Conservation (phyloP, 495 filamentous ascomycete genomes). For the Echria macrotheca region DNA sequence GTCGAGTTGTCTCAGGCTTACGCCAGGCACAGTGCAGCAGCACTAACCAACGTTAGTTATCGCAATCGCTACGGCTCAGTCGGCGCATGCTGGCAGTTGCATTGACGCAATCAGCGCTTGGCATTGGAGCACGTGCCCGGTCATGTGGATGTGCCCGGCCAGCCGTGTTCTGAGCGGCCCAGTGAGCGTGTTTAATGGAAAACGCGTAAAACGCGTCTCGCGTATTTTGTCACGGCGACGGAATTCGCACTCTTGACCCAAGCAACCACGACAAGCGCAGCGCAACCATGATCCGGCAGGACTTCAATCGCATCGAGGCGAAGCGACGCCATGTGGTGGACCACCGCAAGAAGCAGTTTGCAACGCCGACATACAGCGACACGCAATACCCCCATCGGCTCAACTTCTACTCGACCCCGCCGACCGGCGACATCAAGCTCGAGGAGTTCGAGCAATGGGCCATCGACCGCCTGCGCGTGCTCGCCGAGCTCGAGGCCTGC, state of each 20-base stretch:
- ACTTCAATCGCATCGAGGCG: conserved; percentile 67
- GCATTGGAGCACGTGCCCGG: background rate
- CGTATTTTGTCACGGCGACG: background rate
- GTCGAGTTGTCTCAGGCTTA: no score
- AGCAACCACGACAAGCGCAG: conserved; percentile 1
- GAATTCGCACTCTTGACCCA: no score
- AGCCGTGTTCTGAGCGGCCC: no score
- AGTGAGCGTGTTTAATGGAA: conserved; percentile 8
- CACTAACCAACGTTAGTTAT: no score
- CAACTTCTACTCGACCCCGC: conserved; percentile 86
- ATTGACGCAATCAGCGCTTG: conserved; percentile 5
- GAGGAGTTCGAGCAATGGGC: conserved; percentile 99
- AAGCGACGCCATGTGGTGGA: conserved; percentile 73
- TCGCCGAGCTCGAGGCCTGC: conserved; percentile 92
- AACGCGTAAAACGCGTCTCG: conserved; percentile 13
- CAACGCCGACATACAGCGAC: conserved; percentile 61
- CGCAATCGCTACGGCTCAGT: no score
- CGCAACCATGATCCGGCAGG: conserved; percentile 64
- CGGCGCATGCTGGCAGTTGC: no score
- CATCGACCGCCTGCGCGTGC: conserved; percentile 85
- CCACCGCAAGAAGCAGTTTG: conserved; percentile 82
- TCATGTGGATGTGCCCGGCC: background rate
- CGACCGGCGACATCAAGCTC: conserved; percentile 89
- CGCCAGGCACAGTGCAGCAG: no score
- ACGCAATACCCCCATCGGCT: conserved; percentile 77